Evolutionary conservation across 1,284 basidiomycete species (phyloP).

Genomic region (Cutaneotrichosporon spelunceum): DNA sequence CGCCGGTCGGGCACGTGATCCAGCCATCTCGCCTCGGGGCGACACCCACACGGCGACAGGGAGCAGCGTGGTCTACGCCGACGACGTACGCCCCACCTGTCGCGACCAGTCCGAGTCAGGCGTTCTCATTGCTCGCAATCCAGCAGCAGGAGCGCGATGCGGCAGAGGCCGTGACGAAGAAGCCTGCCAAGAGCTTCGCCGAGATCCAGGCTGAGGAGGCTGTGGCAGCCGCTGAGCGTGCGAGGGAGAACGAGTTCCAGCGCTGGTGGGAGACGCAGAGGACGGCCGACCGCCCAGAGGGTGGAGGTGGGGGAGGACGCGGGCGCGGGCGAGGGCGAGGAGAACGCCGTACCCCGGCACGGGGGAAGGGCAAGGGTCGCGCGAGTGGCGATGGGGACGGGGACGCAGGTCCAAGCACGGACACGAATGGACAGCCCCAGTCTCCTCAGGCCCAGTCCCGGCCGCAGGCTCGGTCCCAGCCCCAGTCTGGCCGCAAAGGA

Average conservation of each 20-base stretch:
- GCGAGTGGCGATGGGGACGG: not conserved
- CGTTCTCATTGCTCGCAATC: slow-evolving; percentile 72
- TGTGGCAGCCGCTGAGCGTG: slow-evolving; percentile 50
- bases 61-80: slow-evolving; percentile 22
- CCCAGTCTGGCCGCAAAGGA: not conserved
- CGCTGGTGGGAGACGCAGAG: slow-evolving; percentile 80
- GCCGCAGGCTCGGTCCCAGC: too few species aligned
- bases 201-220: slow-evolving; percentile 81
- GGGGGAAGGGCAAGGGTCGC: not conserved
- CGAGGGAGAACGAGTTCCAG: slow-evolving; percentile 71
- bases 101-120: slow-evolving; percentile 48
- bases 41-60: not conserved
- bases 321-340: slow-evolving; percentile 3
- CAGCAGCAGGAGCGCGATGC: slow-evolving; percentile 71
- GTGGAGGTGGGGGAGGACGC: not conserved
- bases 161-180: slow-evolving; percentile 52
- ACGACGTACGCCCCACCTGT: slow-evolving; percentile 28
- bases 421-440: not conserved
- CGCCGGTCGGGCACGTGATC: slow-evolving; percentile 18
- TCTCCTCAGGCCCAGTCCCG: not conserved
- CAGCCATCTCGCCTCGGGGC: slow-evolving; percentile 9
- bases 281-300: not conserved
- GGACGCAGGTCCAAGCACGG: not conserved
- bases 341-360: not conserved
- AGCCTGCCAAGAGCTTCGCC: slow-evolving; percentile 59